Evolutionary conservation across 2,329 filamentous ascomycete genomes (phyloP).

Genomic region (Orbilia ellipsospora): DNA sequence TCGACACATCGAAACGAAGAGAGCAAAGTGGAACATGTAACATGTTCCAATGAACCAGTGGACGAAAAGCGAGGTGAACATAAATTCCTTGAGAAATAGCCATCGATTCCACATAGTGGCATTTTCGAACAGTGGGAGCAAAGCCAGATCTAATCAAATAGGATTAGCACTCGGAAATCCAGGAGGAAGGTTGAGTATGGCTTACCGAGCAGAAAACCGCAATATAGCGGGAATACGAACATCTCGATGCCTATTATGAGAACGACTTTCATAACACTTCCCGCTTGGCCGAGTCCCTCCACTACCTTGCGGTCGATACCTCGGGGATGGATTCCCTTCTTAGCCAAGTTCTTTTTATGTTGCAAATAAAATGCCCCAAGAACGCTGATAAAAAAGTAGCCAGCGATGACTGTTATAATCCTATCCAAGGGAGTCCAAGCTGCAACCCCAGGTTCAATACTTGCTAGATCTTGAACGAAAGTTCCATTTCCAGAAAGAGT

Average conservation of each 20-base stretch:
- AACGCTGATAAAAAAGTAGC: slow-evolving; percentile 81
- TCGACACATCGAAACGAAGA: slow-evolving; percentile 98
- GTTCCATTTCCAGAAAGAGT: slow-evolving; percentile 19
- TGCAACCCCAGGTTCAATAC: slow-evolving; percentile 1
- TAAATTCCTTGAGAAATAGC: slow-evolving; percentile 79
- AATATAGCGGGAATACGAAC: slow-evolving; percentile 96
- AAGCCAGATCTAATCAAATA: slow-evolving; percentile 72
- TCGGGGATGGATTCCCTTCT: slow-evolving; percentile 66
- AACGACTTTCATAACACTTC: slow-evolving; percentile 96
- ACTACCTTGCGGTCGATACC: slow-evolving; percentile 78
- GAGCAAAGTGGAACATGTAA: slow-evolving; percentile 99
- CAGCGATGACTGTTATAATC: slow-evolving; percentile 78
- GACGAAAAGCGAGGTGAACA: slow-evolving; percentile 91
- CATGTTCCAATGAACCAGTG: slow-evolving; percentile 99
- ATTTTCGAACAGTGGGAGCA: slow-evolving; percentile 87
- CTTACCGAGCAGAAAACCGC: slow-evolving; percentile 78
- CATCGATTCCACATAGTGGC: slow-evolving; percentile 81
- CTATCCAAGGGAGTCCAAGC: slow-evolving; percentile 68
- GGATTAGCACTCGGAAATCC: slow-evolving; percentile 22
- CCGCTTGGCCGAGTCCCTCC: slow-evolving; percentile 88
- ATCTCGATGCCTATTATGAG: slow-evolving; percentile 99
- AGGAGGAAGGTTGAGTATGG: neutral
- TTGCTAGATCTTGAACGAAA: slow-evolving; percentile 35
- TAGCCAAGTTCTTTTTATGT: slow-evolving; percentile 66
- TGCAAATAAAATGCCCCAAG: slow-evolving; percentile 82